Evolutionary conservation across 2,329 filamentous ascomycete species (phyloP).

Genomic region (Beauveria rudraprayagi): DNA sequence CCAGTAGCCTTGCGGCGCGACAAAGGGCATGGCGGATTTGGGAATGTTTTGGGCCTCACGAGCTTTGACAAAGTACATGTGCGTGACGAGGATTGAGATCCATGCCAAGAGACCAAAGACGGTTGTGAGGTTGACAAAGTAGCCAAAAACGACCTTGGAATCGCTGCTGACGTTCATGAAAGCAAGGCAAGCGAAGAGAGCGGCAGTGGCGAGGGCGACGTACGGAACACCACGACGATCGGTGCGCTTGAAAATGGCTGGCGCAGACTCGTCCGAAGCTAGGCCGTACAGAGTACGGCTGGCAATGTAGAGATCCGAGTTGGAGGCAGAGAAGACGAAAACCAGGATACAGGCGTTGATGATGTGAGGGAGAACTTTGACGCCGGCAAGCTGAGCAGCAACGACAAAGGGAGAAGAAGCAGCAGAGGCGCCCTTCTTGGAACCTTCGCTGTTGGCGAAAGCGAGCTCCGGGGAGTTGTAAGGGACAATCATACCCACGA

Average conservation of each 20-base stretch:
- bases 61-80: constrained; percentile 58
- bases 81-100: constrained; percentile 60
- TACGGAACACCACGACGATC: constrained; percentile 65
- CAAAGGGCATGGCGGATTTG: constrained; percentile 50
- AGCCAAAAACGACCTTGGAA: constrained; percentile 49
- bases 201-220: constrained; percentile 53
- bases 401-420: constrained; percentile 68
- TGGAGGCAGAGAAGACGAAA: constrained; percentile 70
- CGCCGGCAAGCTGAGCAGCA: constrained; percentile 57
- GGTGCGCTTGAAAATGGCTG: constrained; percentile 62
- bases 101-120: constrained; percentile 60
- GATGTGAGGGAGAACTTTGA: constrained; percentile 55
- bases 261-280: constrained; percentile 63
- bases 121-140: constrained; percentile 61
- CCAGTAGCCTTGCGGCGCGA: constrained; percentile 61
- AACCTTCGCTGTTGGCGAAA: constrained; percentile 41
- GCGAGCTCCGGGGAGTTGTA: constrained; percentile 55
- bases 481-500: constrained; percentile 69
- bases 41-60: constrained; percentile 53
- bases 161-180: constrained; percentile 57
- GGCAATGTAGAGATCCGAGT: constrained; percentile 71
- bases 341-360: constrained; percentile 67
- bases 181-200: constrained; percentile 57
- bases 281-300: constrained; percentile 67
- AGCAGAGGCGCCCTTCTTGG: constrained; percentile 33